Evolutionary conservation across 805 yeast species (phyloP).

Genomic region (Wickerhamiella dianesei): DNA sequence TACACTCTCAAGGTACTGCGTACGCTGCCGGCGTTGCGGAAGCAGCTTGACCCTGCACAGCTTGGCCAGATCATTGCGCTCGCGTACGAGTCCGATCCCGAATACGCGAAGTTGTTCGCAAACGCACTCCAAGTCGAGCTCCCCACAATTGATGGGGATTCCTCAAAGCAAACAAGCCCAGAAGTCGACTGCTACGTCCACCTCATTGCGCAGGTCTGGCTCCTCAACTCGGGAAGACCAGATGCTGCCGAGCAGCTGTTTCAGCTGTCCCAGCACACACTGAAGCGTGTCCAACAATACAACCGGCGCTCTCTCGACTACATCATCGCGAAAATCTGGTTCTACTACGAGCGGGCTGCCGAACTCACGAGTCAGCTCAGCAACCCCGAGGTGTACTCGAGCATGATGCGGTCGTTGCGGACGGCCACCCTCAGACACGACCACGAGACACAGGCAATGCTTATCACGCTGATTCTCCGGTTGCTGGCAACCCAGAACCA

Average conservation of each 20-base stretch:
- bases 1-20: constrained; percentile 76
- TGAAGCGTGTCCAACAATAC: constrained; percentile 37
- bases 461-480: constrained; percentile 75
- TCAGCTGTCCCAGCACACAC: constrained; percentile 35
- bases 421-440: constrained; percentile 88
- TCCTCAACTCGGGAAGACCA: constrained; percentile 45
- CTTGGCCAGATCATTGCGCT: constrained; percentile 41
- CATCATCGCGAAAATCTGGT: constrained; percentile 85
- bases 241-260: constrained; percentile 28
- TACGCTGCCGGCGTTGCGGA: constrained; percentile 64
- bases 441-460: constrained; percentile 75
- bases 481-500: constrained; percentile 67
- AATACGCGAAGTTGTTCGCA: neutral
- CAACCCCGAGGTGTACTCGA: constrained; percentile 42
- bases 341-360: constrained; percentile 65
- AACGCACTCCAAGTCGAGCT: neutral
- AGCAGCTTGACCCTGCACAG: constrained; percentile 40
- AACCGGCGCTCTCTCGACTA: constrained; percentile 77
- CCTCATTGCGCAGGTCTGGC: constrained; percentile 60
- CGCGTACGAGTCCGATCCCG: constrained; percentile 5
- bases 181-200: constrained; percentile 73
- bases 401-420: constrained; percentile 60
- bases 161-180: constrained; percentile 29
- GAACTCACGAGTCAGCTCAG: constrained; percentile 43
- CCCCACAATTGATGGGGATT: neutral